Evolutionary conservation across 1,284 basidiomycete genomes (phyloP), one percentile per base, ranked within the genome.

Genomic region (Heterobasidion irregulare): DNA sequence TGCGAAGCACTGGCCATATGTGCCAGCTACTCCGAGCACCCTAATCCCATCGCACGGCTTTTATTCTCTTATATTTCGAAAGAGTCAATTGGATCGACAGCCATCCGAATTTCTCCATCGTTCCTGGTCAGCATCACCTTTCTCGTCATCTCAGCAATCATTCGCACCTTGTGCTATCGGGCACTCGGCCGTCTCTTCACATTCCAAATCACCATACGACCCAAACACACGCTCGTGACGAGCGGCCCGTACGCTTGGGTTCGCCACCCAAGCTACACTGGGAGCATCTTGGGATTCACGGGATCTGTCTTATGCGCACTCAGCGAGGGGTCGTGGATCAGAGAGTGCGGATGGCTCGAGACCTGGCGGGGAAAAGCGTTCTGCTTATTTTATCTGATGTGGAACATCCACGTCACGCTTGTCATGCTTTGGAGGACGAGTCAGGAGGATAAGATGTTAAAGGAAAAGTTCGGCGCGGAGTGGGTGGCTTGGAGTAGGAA

Each of bases 401-500:
- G 18, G 10, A 16, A 47, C 18, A 12, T 41, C 12, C n/a, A 41
- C 38, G 46, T 47, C 18, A 12, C 10, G 5, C 7, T 16, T 26
- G n/a, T 18, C 9, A 10, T 32, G 46, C 15, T 47, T 13, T 32
- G n/a, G 8, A 55, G 59, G 43, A 43, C 50, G 3, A 36, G 45
- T 12, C 44, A 43, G 19, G 59, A 60, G 26, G 59, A 60, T 36
- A 47, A 34, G 33, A 47, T 57, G 15, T 34, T 60, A 33, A 45
- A 36, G 52, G 52, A 58, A 47, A 46, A 57, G 38, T 60, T 60
- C 53, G 58, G 56, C 16, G 32, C 19, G n/a, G 47, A 57, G 53
- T 60, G 59, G 59, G 56, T 57, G 10, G 56, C 38, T 8, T 60
- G 56, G 56, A 56, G 56, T 26, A 44, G 34, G 33, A 55, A 52